Conservation (phyloP, 2,329 filamentous ascomycete genomes). For the Aspergillus sp. region DNA sequence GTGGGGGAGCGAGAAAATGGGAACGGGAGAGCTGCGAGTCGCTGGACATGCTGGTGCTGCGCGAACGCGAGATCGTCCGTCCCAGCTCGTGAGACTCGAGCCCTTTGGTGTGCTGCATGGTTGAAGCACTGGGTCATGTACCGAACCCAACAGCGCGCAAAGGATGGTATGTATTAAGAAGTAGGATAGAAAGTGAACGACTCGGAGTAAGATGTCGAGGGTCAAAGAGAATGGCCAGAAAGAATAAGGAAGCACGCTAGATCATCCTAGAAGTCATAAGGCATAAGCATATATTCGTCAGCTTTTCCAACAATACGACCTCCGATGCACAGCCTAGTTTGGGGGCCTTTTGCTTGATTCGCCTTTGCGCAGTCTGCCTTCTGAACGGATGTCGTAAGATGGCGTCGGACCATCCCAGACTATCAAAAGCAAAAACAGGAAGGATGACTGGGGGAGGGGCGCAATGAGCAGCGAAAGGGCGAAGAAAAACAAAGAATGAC, state of each 20-base stretch:
- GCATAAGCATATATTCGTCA: slow-evolving; percentile 9
- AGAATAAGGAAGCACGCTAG: background rate
- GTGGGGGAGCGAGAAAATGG: slow-evolving; percentile 64
- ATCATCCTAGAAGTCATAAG: slow-evolving; percentile 11
- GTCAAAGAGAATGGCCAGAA: background rate
- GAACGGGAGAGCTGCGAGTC: slow-evolving; percentile 37
- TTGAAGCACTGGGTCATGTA: slow-evolving; percentile 19
- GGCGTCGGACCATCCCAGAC: background rate
- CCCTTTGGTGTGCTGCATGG: slow-evolving; percentile 35
- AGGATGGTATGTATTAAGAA: background rate
- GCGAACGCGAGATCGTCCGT: slow-evolving; percentile 35
- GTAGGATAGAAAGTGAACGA: slow-evolving; percentile 1
- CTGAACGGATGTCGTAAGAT: slow-evolving; percentile 10
- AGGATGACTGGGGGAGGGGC: background rate
- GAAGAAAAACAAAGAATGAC: background rate
- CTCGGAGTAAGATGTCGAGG: background rate
- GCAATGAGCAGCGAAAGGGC: too few relatives aligned
- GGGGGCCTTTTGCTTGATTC: slow-evolving; percentile 8
- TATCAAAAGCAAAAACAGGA: background rate
- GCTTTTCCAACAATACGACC: slow-evolving; percentile 8
- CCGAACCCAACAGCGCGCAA: background rate
- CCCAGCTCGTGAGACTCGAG: slow-evolving; percentile 34
- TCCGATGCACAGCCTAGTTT: slow-evolving; percentile 13
- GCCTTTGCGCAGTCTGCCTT: background rate
- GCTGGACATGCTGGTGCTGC: slow-evolving; percentile 44